A percentile compares a stretch with the other conserved stretches of the same genome.
Conservation (phyloP, 1,284 basidiomycete genomes). For the Cryptococcus hybrid region DNA sequence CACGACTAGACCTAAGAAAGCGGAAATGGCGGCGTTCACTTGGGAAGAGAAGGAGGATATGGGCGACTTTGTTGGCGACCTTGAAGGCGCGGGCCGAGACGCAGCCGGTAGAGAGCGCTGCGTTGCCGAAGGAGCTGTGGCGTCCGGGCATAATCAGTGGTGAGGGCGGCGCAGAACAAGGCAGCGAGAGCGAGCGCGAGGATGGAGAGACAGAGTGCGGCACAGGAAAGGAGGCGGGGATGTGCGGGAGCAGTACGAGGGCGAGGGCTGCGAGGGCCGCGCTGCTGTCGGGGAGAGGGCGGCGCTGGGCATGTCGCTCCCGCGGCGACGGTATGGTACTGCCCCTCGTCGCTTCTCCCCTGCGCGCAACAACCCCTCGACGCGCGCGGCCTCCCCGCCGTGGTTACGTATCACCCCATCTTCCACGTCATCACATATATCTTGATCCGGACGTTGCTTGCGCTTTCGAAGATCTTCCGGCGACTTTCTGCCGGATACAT, state of each 20-base stretch:
- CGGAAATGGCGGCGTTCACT: slow-evolving; percentile 55
- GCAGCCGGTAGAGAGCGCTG: slow-evolving; percentile 64
- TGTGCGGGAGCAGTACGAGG: background rate
- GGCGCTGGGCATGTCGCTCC: background rate
- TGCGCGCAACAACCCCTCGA: background rate
- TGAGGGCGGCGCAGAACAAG: slow-evolving; percentile 10
- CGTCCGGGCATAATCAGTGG: background rate
- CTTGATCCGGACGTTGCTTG: too few species aligned
- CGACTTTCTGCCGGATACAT: too few species aligned
- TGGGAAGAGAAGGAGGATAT: too few species aligned
- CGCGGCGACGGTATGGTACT: background rate
- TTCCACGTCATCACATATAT: too few species aligned
- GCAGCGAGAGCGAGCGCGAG: slow-evolving; percentile 28
- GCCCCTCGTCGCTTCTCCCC: too few species aligned
- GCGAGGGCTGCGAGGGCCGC: slow-evolving; percentile 5
- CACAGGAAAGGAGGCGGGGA: slow-evolving; percentile 15
- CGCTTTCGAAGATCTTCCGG: too few species aligned
- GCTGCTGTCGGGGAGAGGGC: slow-evolving; percentile 12
- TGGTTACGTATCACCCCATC: too few species aligned
- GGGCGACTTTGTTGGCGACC: slow-evolving; percentile 64
- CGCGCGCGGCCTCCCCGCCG: too few species aligned
- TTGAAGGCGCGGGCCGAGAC: slow-evolving; percentile 84
- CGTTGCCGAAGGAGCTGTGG: slow-evolving; percentile 9
- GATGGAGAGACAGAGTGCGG: slow-evolving; percentile 6
- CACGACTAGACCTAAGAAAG: slow-evolving; percentile 72